Evolutionary conservation across 306 rosid species (phyloP).

Genomic region (Cucurbita ficifolia): DNA sequence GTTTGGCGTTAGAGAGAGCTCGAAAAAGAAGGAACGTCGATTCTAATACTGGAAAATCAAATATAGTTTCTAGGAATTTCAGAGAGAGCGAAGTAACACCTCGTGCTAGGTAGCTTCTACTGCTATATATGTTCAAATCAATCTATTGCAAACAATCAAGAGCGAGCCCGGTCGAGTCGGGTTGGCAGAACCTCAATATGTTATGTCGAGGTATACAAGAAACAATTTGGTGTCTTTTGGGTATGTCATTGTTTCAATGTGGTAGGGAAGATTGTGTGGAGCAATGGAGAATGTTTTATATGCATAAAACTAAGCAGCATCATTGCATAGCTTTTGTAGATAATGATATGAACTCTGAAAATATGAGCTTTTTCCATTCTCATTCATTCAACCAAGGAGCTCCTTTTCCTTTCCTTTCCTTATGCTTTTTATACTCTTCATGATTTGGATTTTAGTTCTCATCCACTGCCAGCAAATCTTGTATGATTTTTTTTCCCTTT

Average conservation of each 20-base stretch:
- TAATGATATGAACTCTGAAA: neutral
- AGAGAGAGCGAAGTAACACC: constrained; percentile 4
- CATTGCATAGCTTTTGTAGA: neutral
- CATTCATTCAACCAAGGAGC: neutral
- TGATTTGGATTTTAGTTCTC: neutral
- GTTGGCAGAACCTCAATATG: neutral
- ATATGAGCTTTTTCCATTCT: neutral
- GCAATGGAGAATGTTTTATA: neutral
- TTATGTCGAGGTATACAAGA: neutral
- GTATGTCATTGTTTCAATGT: neutral
- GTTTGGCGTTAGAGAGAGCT: constrained; percentile 8
- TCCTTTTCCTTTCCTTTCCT: neutral
- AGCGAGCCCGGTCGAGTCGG: neutral
- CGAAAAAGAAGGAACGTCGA: neutral
- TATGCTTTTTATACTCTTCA: neutral
- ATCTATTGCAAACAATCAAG: neutral
- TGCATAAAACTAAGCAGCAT: neutral
- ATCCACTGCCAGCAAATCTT: neutral
- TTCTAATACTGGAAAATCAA: neutral
- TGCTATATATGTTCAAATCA: neutral
- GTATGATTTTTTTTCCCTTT: neutral
- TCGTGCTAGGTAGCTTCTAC: neutral
- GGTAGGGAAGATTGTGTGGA: neutral
- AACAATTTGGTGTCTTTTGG: neutral
- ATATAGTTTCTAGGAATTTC: neutral